Evolutionary conservation across 768 basidiomycete genomes (phyloP), one percentile per base, ranked within the genome.

Genomic region (Kwoniella sp.): DNA sequence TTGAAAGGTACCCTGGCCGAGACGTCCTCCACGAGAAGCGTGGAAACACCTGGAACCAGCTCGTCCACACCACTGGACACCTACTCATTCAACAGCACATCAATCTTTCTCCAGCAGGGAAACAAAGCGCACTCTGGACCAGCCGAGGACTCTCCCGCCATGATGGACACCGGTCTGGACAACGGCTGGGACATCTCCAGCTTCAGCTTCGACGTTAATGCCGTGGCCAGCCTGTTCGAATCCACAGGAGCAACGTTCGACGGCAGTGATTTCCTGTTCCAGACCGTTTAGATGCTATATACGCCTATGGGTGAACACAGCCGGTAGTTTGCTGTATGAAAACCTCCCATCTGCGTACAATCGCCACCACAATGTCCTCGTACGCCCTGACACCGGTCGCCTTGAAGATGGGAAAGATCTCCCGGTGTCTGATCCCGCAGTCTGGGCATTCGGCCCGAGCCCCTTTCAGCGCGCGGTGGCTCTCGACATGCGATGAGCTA

Each of bases 401-500:
- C 29, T 58, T 40, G 11, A 51, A 19, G 17, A 73, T 36, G 9
- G 70, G 64, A 44, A 73, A 73, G n/a, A 73, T 66, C 62, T 73
- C 72, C 37, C 57, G 25, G 59, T 73, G 72, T 5, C 60, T 50
- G 19, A 59, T 51, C 14, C 57, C 56, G 48, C 72, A 73, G 50
- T 70, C 70, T 8, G n/a, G 27, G 43, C 72, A 73, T 19, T 56
- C 57, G 28, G 57, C 57, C 46, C 54, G 48, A 11, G 53, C 39
- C 19, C 12, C 10, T 11, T 52, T 38, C n/a, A 51, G 60, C 27
- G 56, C 59, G 11, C 33, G 32, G 10, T 39, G 32, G 29, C 53
- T 44, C 5, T 41, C 36, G 7, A 15, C 46, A 20, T 9, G 34
- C n/a, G 33, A 58, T 2, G 26, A 41, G 46, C 22, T 33, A 19